Evolutionary conservation across 768 basidiomycete species (phyloP), one percentile per base, ranked within the genome.

Genomic region (Suillus spraguei): DNA sequence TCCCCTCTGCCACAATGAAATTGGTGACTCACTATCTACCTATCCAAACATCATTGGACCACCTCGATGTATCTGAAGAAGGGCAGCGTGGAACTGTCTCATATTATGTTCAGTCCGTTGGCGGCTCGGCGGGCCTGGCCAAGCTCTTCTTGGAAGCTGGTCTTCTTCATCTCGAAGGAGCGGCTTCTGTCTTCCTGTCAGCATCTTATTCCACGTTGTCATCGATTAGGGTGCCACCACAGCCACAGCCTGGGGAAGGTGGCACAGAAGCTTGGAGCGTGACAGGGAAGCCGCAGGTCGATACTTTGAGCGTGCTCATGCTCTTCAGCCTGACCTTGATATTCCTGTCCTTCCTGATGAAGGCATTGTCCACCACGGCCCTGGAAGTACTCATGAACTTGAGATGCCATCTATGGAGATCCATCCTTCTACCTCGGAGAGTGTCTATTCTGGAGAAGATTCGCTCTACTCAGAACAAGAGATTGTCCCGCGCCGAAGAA

Each of bases 91-190:
- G 87, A 22, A 87, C 85, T 2, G 69, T 77, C 35, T 74, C 79
- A 0, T 93, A 93, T 74, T 89, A 88, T 69, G 67, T 87, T 42
- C 82, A 86, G 50, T 85, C 84, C 59, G 75, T 94, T 9, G 92
- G 92, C 28, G 90, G 91, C 38, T 68, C 80, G n/a, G 71, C 72
- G 20, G 89, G 88, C 0, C 79, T 93, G 2, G 91, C 89, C 1
- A 88, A 87, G 63, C 84, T 94, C 10, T 93, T 91, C 74, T 77
- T 91, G 7, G 90, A 92, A 73, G 89, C 89, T 5, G 92, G 92
- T 4, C 80, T 92, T 33, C 83, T 94, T 36, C 86, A 93, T 70
- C 81, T 93, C n/a, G 92, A 94, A 72, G 92, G 92, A 8, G 84
- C 89, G 16, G 91, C 92, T 20, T 82, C 87, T 0, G 79, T 81